Percentiles rank a stretch among this genome's conserved stretches.
Conservation (phyloP, 805 yeast genomes). For the Saccharomycodes ludwigii region DNA sequence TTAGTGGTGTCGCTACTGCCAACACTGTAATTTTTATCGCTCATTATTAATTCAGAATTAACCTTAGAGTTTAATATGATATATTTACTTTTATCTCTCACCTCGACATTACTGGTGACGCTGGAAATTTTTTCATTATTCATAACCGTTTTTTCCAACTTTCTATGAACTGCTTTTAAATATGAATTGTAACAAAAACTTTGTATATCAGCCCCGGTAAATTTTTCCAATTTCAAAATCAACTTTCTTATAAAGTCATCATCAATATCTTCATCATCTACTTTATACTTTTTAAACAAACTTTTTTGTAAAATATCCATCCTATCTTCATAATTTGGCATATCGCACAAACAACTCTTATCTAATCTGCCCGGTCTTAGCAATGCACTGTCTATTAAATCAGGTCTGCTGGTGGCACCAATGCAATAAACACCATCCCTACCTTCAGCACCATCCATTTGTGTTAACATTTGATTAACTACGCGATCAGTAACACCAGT, state of each 20-base stretch:
- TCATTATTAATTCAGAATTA: no score
- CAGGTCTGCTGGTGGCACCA: conserved; percentile 95
- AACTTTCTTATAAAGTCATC: conserved; percentile 2
- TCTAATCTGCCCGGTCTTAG: conserved; percentile 94
- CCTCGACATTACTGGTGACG: no score
- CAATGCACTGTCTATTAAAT: conserved; percentile 86
- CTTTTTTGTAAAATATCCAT: conserved; percentile 44
- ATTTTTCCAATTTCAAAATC: conserved; percentile 46
- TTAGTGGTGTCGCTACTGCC: conserved; percentile 10
- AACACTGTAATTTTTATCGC: conserved; percentile 25
- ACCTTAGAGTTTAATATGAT: no score
- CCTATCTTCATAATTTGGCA: conserved; percentile 65
- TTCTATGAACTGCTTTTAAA: conserved; percentile 69
- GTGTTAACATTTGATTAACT: conserved; percentile 92
- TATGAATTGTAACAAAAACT: conserved; percentile 88
- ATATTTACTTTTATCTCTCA: no score
- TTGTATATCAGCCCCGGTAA: conserved; percentile 91
- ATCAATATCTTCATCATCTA: not conserved
- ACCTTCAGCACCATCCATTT: conserved; percentile 99
- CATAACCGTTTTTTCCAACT: conserved; percentile 44
- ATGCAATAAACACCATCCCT: conserved; percentile 78
- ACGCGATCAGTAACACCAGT: conserved; percentile 97
- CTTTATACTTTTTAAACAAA: conserved; percentile 11
- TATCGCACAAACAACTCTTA: conserved; percentile 79
- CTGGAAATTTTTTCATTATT: no score